Conservation (phyloP, 768 basidiomycete species). For the Boletus speciosus region DNA sequence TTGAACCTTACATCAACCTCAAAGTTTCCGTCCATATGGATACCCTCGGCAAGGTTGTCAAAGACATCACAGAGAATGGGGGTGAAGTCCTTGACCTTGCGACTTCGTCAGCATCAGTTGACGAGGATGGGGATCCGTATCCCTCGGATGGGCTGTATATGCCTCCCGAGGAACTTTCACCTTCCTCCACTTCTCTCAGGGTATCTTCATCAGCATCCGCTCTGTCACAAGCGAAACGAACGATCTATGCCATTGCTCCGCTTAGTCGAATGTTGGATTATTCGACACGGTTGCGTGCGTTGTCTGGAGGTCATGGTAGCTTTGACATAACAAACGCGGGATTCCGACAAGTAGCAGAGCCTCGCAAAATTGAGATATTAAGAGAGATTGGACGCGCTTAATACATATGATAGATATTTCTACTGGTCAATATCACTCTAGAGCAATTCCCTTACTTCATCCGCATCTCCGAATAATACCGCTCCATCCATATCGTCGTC, state of each 20-base stretch:
- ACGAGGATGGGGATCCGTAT: slow-evolving; percentile 42
- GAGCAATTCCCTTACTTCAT: slow-evolving; percentile 64
- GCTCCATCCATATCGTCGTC: slow-evolving; percentile 75
- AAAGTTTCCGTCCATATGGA: slow-evolving; percentile 67
- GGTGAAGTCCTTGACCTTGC: slow-evolving; percentile 76
- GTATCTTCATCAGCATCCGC: slow-evolving; percentile 27
- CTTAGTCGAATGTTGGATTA: slow-evolving; percentile 83
- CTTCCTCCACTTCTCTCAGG: slow-evolving; percentile 47
- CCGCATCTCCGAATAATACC: slow-evolving; percentile 78
- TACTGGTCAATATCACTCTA: slow-evolving; percentile 15
- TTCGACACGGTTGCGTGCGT: slow-evolving; percentile 68
- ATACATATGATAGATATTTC: slow-evolving; percentile 6
- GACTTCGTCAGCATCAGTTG: slow-evolving; percentile 31
- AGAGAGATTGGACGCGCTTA: slow-evolving; percentile 75
- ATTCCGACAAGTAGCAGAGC: slow-evolving; percentile 62
- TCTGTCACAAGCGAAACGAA: slow-evolving; percentile 49
- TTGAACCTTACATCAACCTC: slow-evolving; percentile 75
- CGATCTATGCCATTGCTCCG: slow-evolving; percentile 70
- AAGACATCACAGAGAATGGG: slow-evolving; percentile 78
- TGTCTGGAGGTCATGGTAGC: slow-evolving; percentile 77
- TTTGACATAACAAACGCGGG: slow-evolving; percentile 82
- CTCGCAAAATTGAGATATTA: slow-evolving; percentile 67
- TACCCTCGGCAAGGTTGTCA: slow-evolving; percentile 71
- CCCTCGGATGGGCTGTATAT: slow-evolving; percentile 66
- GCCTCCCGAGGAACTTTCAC: slow-evolving; percentile 74